Evolutionary conservation across 1,284 basidiomycete genomes (phyloP).

Genomic region (Ustilago curta): DNA sequence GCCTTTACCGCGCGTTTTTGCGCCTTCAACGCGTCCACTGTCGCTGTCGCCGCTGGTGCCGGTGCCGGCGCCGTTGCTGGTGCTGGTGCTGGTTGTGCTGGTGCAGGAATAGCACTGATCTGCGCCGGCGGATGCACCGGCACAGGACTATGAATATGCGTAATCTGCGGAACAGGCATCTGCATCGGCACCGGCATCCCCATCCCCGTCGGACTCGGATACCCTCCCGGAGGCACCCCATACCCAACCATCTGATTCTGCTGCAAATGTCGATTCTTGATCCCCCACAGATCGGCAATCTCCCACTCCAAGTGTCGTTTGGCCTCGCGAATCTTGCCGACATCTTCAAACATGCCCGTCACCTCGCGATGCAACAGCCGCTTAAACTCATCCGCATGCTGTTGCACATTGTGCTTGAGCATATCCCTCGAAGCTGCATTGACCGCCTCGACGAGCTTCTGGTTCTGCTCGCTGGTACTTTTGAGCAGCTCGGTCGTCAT

Average conservation of each 20-base stretch:
- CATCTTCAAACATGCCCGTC: constrained; percentile 62
- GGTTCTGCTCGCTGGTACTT: constrained; percentile 53
- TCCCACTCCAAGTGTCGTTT: constrained; percentile 59
- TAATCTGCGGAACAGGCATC: constrained; percentile 27
- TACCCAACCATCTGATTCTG: constrained; percentile 7
- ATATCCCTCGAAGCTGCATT: constrained; percentile 55
- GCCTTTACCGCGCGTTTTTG: constrained; percentile 43
- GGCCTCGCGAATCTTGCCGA: constrained; percentile 62
- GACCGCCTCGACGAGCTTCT: constrained; percentile 57
- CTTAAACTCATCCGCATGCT: constrained; percentile 61
- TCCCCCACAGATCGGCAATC: constrained; percentile 60
- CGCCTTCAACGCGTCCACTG: constrained; percentile 15
- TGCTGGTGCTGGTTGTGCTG: constrained; percentile 6
- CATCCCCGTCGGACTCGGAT: constrained; percentile 16
- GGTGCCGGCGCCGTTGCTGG: constrained; percentile 1
- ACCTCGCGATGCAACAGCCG: constrained; percentile 52
- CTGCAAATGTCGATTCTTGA: constrained; percentile 51
- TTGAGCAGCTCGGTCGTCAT: constrained; percentile 51
- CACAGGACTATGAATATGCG: constrained; percentile 20
- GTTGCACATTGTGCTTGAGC: constrained; percentile 54
- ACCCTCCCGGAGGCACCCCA: constrained; percentile 27
- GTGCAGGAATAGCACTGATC: constrained; percentile 20
- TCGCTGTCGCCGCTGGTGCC: too few relatives aligned
- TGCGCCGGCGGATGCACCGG: constrained; percentile 22
- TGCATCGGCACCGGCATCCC: constrained; percentile 20